These are phyloP conservation scores for Volvox carteri DNA, from an alignment of 163 green algal genomes.

Conservation along the genomic window DNA sequence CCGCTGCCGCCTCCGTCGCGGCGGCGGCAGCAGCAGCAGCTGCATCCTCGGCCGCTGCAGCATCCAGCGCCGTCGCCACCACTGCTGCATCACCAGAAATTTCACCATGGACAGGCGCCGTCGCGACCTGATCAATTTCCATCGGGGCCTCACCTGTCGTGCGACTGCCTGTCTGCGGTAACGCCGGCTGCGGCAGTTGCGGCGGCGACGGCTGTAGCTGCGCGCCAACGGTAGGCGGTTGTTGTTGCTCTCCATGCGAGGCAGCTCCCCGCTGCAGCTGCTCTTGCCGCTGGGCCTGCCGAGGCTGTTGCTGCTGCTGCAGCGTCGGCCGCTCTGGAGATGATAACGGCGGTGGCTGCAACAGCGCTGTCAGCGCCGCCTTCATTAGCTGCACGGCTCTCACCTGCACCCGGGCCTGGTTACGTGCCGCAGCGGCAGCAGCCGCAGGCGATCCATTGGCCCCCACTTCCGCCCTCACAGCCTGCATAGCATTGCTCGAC, in stretches of 20 bases:
- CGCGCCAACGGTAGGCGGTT: neutral
- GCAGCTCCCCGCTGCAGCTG: too few relatives aligned
- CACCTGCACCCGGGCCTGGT: conserved; percentile 16
- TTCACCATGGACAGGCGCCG: neutral
- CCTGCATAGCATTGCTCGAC: neutral
- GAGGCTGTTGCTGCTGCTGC: neutral
- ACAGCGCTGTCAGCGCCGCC: neutral
- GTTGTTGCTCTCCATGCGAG: too few relatives aligned
- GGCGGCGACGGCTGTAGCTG: neutral
- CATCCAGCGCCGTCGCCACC: neutral
- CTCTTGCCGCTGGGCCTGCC: neutral
- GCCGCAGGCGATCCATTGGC: neutral
- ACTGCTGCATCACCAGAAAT: neutral
- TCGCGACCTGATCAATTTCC: neutral
- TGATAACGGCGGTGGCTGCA: conserved; percentile 6
- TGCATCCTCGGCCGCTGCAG: neutral
- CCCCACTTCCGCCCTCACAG: neutral
- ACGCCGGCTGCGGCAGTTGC: neutral
- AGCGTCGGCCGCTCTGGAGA: neutral
- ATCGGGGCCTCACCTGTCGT: neutral
- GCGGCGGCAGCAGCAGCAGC: neutral
- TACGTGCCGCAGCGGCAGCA: neutral
- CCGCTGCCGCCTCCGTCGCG: neutral
- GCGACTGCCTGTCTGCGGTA: neutral
- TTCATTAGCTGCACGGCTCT: conserved; percentile 21